Percentiles rank a stretch among this genome's conserved stretches.
These are phyloP conservation scores for Boletus semigastroideus DNA, from an alignment of 1,284 basidiomycete genomes.

Conservation along the genomic window DNA sequence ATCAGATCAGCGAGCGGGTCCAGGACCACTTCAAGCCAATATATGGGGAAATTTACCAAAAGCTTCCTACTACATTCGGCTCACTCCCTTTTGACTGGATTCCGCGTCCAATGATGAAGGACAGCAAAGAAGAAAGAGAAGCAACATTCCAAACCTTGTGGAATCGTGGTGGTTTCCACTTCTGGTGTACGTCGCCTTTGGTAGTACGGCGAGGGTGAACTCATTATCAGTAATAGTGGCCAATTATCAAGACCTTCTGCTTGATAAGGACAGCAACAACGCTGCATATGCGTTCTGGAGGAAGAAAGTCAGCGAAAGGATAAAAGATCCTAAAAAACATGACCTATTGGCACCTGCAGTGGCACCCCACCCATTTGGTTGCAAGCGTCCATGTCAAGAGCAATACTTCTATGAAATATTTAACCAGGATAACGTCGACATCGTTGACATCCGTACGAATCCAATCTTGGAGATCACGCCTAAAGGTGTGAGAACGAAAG, in stretches of 20 bases:
- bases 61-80: slow-evolving; percentile 3
- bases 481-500: slow-evolving; percentile 9
- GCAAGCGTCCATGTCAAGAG: slow-evolving; percentile 10
- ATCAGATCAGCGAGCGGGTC: slow-evolving; percentile 4
- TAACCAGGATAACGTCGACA: slow-evolving; percentile 8
- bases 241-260: slow-evolving; percentile 16
- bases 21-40: slow-evolving; percentile 14
- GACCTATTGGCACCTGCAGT: slow-evolving; percentile 13
- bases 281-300: slow-evolving; percentile 13
- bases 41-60: slow-evolving; percentile 9
- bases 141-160: slow-evolving; percentile 8
- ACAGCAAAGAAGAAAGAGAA: slow-evolving; percentile 14
- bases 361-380: slow-evolving; percentile 21
- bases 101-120: slow-evolving; percentile 11
- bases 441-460: slow-evolving; percentile 8
- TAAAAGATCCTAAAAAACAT: slow-evolving; percentile 16
- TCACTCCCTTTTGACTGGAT: not conserved
- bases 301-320: slow-evolving; percentile 11
- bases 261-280: slow-evolving; percentile 4
- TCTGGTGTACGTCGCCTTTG: slow-evolving; percentile 8
- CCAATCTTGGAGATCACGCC: slow-evolving; percentile 15
- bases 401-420: slow-evolving; percentile 18
- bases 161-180: slow-evolving; percentile 13
- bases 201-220: no score
- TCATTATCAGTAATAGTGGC: slow-evolving; percentile 1